Base-by-base conservation (phyloP, 2,329 filamentous ascomycete species). In the Claviceps digitariae region DNA sequence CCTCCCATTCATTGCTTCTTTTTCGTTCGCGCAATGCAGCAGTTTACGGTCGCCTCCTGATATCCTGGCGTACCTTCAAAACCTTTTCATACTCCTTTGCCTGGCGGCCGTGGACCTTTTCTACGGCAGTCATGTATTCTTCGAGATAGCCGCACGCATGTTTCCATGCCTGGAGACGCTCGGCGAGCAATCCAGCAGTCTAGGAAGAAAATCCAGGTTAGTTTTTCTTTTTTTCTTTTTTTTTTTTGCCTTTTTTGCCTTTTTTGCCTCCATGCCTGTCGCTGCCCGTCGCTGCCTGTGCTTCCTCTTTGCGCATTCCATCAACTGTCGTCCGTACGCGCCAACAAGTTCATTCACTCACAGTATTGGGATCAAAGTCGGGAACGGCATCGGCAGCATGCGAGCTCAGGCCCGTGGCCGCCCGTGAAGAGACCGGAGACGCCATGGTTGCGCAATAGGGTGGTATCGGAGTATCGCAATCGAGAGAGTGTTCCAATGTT, bases 61-160 rank as follows among this genome's bases (percentile, higher is more conserved):
- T 4, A 8, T 8, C 27, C 27, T 29, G 20, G 15, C 51, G 9
- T 50, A 70, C 84, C 83, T 97, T 98, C 63, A 97, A 72, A 10
- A 93, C 84, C 71, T 87, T 91, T 73, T 97, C 90, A 64, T 95
- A 95, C 69, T 97, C 91, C 74, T 95, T 97, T 52, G 88, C 83
- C 61, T 95, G 86, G 12, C 81, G 78, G 65, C 83, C 85, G 65
- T 96, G 85, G 55, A 88, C 76, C 76, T 91, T 96, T 69, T 95
- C 90, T 3, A 90, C 87, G 7, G 86, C 83, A 31, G 74, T 74
- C 63, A 97, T 77, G 67, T 96, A 98, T 51, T 95, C 89, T 70
- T 97, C 90, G 48, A 98, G 77, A 65, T 95, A 91, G 54, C 77
- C 87, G 57, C 90, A 87, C 56, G 90, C 88, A 68, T 97, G 91